Base-by-base conservation (phyloP, 495 filamentous ascomycete species). In the Aspergillus heteromorphus region DNA sequence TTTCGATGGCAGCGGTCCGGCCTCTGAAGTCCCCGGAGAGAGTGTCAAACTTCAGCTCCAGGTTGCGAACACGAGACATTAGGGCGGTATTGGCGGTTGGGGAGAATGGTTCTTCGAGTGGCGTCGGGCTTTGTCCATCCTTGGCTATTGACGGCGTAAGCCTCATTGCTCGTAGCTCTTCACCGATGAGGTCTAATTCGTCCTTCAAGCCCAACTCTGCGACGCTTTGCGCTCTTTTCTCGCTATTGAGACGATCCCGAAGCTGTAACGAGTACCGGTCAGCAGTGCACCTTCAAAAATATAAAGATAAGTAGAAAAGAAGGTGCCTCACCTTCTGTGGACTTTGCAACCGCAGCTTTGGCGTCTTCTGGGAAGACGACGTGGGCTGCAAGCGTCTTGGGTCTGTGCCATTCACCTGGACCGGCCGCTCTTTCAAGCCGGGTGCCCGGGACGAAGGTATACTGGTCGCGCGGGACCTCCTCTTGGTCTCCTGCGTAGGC, bases 291-390 rank as follows among this genome's bases (percentile, higher is more conserved):
- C 10, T 47, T 23, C 25, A n/a, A 4, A 49, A 18, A 54, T 45
- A 9, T 9, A 2, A 1, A 19, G 6, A 45, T 17, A 13, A n/a
- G 23, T 13, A 21, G n/a, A 5, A 11, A 20, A 20, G n/a, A 8
- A 48, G 6, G 42, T 55, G n/a, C 2, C 56, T 13, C 60, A 78
- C 73, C 68, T 95, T 97, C 59, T 95, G 89, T 0, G 92, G 88
- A 40, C 87, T 92, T 68, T 95, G 92, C 69, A 96, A 83, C 45
- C 89, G 87, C 52, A 95, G 75, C 60, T 87, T 93, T 58, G 81
- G 81, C 30, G 78, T 71, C 51, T 66, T 73, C 34, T 73, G 70
- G 9, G 69, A 57, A 9, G 68, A 71, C 41, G 70, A 69, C 7
- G 63, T 66, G 23, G 69, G 63, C 21, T 63, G 65, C 8, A 65